A percentile compares a stretch with the other conserved stretches of the same genome.
Conservation (phyloP, 306 rosid genomes). For the Inga laurina region DNA sequence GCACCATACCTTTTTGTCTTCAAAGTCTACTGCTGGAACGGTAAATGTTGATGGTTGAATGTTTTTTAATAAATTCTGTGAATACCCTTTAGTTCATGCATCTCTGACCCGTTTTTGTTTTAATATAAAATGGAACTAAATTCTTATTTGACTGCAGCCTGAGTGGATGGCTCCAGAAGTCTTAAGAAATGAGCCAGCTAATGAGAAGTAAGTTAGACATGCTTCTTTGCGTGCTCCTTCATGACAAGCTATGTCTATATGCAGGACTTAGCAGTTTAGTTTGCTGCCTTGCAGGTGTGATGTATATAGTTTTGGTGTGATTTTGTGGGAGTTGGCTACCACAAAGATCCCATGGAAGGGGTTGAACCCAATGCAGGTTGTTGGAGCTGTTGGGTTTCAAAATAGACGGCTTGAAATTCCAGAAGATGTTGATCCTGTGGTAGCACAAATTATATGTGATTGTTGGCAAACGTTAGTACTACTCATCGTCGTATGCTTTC, state of each 20-base stretch:
- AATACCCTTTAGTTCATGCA: slow-evolving; percentile 21
- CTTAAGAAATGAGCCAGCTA: slow-evolving; percentile 89
- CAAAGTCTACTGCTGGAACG: slow-evolving; percentile 99
- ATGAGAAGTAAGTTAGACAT: slow-evolving; percentile 74
- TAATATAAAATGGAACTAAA: slow-evolving; percentile 11
- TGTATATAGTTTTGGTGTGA: slow-evolving; percentile 97
- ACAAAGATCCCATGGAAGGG: slow-evolving; percentile 86
- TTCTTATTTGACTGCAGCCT: slow-evolving; percentile 66
- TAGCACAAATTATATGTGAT: slow-evolving; percentile 78
- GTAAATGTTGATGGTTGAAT: slow-evolving; percentile 48
- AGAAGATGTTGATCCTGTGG: slow-evolving; percentile 74
- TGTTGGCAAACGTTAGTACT: slow-evolving; percentile 92
- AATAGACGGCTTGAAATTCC: slow-evolving; percentile 95
- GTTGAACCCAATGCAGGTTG: slow-evolving; percentile 99
- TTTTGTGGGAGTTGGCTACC: slow-evolving; percentile 91
- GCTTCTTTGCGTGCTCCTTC: slow-evolving; percentile 5
- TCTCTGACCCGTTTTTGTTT: slow-evolving; percentile 14
- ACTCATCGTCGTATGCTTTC: neutral
- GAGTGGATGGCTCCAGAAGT: slow-evolving; percentile 99
- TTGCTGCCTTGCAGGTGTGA: slow-evolving; percentile 82
- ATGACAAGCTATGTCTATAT: slow-evolving; percentile 14
- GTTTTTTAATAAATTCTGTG: slow-evolving; percentile 21
- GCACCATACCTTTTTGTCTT: slow-evolving; percentile 92
- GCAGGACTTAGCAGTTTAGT: slow-evolving; percentile 25
- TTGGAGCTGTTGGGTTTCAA: slow-evolving; percentile 99